Percentiles rank a stretch among this genome's conserved stretches.
Evolutionary conservation across 1,284 basidiomycete species (phyloP).

Genomic region (Sphaerobolus stellatus): DNA sequence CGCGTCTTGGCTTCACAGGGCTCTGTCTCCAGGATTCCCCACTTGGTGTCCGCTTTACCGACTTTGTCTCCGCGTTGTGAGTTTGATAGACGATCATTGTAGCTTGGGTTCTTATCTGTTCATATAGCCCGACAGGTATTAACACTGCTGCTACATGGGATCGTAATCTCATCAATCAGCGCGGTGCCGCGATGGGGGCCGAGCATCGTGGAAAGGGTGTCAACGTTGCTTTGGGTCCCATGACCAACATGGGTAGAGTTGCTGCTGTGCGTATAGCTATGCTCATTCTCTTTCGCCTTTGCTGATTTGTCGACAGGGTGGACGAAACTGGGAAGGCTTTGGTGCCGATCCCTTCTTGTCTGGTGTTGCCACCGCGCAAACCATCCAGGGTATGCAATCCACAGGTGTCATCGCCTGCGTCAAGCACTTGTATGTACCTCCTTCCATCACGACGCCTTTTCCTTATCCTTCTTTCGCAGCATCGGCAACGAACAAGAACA

Average conservation of each 20-base stretch:
- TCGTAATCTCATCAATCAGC: conserved; percentile 62
- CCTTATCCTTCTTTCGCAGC: too few species aligned
- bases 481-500: conserved; percentile 64
- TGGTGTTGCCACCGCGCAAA: conserved; percentile 74
- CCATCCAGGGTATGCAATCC: conserved; percentile 71
- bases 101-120: background rate
- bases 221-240: conserved; percentile 67
- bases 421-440: conserved; percentile 76
- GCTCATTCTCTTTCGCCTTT: conserved; percentile 29
- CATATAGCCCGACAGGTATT: conserved; percentile 47
- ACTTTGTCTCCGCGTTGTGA: conserved; percentile 57
- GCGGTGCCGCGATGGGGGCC: conserved; percentile 73
- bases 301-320: conserved; percentile 54
- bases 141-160: conserved; percentile 62
- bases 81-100: background rate
- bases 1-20: conserved; percentile 41
- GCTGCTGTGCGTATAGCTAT: conserved; percentile 43
- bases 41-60: conserved; percentile 49
- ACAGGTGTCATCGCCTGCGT: conserved; percentile 75
- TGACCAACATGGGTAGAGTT: conserved; percentile 72
- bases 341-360: conserved; percentile 75
- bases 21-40: conserved; percentile 54
- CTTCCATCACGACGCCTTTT: too few species aligned
- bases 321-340: conserved; percentile 79
- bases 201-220: conserved; percentile 83